Percentiles rank a stretch among this genome's conserved stretches.
phyloP scores from a whole-genome alignment of 768 basidiomycete species.

The Mycena crocata region DNA sequence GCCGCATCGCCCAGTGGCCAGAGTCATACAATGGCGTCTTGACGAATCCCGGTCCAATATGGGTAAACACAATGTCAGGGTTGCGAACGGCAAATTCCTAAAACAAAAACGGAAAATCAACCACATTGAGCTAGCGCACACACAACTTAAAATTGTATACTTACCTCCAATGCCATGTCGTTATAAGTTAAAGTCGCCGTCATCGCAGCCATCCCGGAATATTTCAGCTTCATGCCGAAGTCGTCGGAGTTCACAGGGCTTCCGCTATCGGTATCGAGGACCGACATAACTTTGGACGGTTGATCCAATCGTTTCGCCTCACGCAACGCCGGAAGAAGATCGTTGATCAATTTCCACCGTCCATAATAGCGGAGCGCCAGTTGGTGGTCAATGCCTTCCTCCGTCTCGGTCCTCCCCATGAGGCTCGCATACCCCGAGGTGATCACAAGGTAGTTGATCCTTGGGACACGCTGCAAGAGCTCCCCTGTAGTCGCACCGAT shows the following conservation, averaged over 20 bases:
- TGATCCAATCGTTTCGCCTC: constrained; percentile 51
- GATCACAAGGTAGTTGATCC: constrained; percentile 56
- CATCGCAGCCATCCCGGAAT: constrained; percentile 40
- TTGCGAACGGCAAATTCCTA: constrained; percentile 54
- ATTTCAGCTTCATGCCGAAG: constrained; percentile 52
- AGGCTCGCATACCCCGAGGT: constrained; percentile 48
- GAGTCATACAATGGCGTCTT: constrained; percentile 40
- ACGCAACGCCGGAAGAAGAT: constrained; percentile 50
- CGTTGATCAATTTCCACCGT: constrained; percentile 52
- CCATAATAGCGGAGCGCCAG: constrained; percentile 55
- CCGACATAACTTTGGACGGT: constrained; percentile 52
- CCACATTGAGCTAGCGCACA: no score
- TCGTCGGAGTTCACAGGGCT: constrained; percentile 50
- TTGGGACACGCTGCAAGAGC: constrained; percentile 45
- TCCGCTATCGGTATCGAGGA: constrained; percentile 46
- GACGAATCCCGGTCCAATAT: constrained; percentile 56
- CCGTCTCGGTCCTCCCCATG: constrained; percentile 49
- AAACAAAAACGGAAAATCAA: background rate
- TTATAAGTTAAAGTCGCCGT: constrained; percentile 45
- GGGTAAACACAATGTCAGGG: constrained; percentile 56
- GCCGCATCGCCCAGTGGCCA: constrained; percentile 27
- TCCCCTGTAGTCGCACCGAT: constrained; percentile 44
- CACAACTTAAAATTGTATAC: no score
- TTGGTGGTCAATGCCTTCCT: constrained; percentile 55
- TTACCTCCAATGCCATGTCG: constrained; percentile 52